phyloP scores from a whole-genome alignment of 139 green algal genomes.

The Eudorina sp. region DNA sequence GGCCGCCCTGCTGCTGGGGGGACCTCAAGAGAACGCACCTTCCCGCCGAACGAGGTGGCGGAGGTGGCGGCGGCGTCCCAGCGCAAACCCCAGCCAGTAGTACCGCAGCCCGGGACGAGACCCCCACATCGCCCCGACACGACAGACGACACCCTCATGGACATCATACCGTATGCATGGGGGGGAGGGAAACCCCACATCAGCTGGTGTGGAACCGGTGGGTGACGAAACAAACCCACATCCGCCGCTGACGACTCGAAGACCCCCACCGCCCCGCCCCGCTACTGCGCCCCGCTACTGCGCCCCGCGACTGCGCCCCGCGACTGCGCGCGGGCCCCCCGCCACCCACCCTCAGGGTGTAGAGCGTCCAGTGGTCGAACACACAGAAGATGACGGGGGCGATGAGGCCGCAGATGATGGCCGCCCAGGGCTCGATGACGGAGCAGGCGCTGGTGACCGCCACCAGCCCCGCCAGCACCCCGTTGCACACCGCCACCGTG shows the following conservation, averaged over 20 bases:
- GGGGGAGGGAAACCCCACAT: too few species aligned
- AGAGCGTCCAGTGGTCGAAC: conserved; percentile 27
- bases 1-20: too few species aligned
- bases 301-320: not conserved
- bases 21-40: too few species aligned
- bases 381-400: conserved; percentile 53
- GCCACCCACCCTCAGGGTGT: conserved; percentile 61
- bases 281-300: not conserved
- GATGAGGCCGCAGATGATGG: conserved; percentile 70
- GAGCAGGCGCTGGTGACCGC: conserved; percentile 67
- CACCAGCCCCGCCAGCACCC: conserved; percentile 71
- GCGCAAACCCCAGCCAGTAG: too few species aligned
- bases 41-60: too few species aligned
- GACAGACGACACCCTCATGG: too few species aligned
- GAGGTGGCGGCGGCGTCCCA: too few species aligned
- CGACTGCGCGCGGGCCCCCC: not conserved
- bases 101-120: too few species aligned
- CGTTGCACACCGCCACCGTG: conserved; percentile 48
- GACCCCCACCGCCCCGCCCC: not conserved
- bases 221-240: not conserved
- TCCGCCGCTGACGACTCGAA: not conserved
- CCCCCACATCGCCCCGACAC: too few species aligned
- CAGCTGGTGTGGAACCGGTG: too few species aligned
- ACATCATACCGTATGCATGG: too few species aligned
- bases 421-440: conserved; percentile 73